Percentiles rank a stretch among this genome's conserved stretches.
These are phyloP conservation scores for Cutaneotrichosporon dermatis DNA, from an alignment of 1,284 basidiomycete genomes.

Conservation along the genomic window DNA sequence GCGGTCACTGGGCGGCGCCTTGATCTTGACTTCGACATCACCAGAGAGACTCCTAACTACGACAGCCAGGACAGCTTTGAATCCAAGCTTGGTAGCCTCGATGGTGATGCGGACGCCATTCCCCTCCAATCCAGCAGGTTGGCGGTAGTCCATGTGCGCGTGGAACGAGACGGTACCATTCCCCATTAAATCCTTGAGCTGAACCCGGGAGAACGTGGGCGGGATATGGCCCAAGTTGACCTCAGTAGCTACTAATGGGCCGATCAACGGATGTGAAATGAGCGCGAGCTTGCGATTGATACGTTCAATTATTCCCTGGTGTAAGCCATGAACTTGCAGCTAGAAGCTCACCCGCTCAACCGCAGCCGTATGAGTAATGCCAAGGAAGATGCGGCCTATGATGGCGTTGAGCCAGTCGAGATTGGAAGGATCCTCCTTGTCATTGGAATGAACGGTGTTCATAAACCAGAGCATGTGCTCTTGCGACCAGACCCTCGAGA, in stretches of 20 bases:
- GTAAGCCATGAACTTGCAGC: neutral
- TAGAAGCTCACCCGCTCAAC: conserved; percentile 58
- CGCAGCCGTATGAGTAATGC: conserved; percentile 74
- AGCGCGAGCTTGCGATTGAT: conserved; percentile 91
- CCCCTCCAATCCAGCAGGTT: conserved; percentile 48
- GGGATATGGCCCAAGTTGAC: conserved; percentile 81
- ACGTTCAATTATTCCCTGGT: conserved; percentile 69
- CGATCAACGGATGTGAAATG: conserved; percentile 78
- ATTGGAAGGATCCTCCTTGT: conserved; percentile 85
- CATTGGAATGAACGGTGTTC: conserved; percentile 60
- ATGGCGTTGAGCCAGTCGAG: conserved; percentile 96
- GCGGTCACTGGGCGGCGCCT: conserved; percentile 90
- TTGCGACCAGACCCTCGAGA: conserved; percentile 59
- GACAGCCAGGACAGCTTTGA: conserved; percentile 81
- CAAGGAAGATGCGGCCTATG: conserved; percentile 86
- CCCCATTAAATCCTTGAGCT: conserved; percentile 91
- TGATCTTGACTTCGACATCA: conserved; percentile 82
- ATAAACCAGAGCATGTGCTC: conserved; percentile 81
- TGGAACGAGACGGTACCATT: conserved; percentile 90
- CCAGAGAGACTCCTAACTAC: conserved; percentile 82
- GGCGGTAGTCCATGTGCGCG: conserved; percentile 67
- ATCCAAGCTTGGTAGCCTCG: conserved; percentile 73
- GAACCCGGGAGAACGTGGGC: conserved; percentile 81
- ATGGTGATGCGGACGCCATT: conserved; percentile 86
- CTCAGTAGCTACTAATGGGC: conserved; percentile 78